phyloP scores from a whole-genome alignment of 768 basidiomycete genomes.

The Suillus hirtellus region DNA sequence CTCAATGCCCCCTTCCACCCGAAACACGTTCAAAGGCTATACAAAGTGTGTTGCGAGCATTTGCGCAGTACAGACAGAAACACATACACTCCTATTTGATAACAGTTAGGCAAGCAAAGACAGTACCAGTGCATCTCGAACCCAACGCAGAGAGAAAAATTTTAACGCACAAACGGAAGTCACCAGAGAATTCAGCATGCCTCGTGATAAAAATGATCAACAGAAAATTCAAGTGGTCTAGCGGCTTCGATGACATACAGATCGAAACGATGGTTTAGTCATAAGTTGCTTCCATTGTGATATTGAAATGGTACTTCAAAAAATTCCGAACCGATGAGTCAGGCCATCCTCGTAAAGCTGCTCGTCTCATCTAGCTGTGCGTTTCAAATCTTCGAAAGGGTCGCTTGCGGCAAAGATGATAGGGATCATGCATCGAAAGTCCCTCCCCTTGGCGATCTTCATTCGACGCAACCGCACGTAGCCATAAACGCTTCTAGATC shows the following conservation, averaged over 20 bases:
- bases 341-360: too few species aligned
- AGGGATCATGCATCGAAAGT: not conserved
- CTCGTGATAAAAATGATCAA: not conserved
- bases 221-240: not conserved
- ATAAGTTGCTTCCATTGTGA: not conserved
- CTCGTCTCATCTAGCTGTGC: not conserved
- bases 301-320: not conserved
- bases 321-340: too few species aligned
- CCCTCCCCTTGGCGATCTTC: not conserved
- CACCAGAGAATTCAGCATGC: not conserved
- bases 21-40: not conserved
- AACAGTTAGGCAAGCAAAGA: not conserved
- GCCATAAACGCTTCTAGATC: not conserved
- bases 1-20: constrained; percentile 32
- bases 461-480: not conserved
- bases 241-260: not conserved
- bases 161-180: not conserved
- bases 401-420: not conserved
- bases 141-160: too few species aligned
- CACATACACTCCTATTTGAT: not conserved
- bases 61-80: not conserved
- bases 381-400: not conserved
- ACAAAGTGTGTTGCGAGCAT: not conserved
- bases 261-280: not conserved
- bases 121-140: not conserved